Percentiles rank a stretch among this genome's conserved stretches.
These are phyloP conservation scores for Didymella sp. DNA, from an alignment of 2,329 filamentous ascomycete species.

Conservation along the genomic window DNA sequence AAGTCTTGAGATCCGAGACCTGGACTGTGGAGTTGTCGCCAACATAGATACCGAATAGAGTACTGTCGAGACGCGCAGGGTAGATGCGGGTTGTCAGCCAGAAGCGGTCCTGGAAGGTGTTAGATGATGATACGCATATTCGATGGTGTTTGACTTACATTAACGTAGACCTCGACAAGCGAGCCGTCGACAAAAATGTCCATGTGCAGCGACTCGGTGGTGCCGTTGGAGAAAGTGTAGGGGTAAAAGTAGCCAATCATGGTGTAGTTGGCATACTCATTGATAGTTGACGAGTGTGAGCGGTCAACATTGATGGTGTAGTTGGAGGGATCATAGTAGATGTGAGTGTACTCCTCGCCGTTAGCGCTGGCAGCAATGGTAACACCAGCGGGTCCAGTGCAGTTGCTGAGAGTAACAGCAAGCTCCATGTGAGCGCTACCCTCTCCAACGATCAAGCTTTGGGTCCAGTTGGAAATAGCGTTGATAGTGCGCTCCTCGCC, in stretches of 20 bases:
- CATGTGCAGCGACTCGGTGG: slow-evolving; percentile 51
- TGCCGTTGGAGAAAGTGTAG: slow-evolving; percentile 49
- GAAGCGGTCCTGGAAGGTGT: slow-evolving; percentile 44
- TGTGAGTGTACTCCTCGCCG: slow-evolving; percentile 54
- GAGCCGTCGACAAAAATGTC: slow-evolving; percentile 58
- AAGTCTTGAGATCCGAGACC: slow-evolving; percentile 49
- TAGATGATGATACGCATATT: slow-evolving; percentile 1
- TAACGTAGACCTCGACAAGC: slow-evolving; percentile 56
- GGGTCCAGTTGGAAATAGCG: slow-evolving; percentile 24
- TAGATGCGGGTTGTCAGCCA: slow-evolving; percentile 55
- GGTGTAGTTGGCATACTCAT: slow-evolving; percentile 53
- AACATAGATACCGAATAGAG: slow-evolving; percentile 54
- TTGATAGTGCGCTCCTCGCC: slow-evolving; percentile 30
- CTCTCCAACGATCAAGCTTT: slow-evolving; percentile 34
- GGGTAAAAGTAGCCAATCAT: slow-evolving; percentile 57
- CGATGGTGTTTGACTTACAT: slow-evolving; percentile 34
- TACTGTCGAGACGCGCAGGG: slow-evolving; percentile 53
- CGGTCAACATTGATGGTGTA: slow-evolving; percentile 57
- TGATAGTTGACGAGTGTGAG: slow-evolving; percentile 52
- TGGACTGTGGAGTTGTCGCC: slow-evolving; percentile 46
- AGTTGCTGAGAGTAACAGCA: slow-evolving; percentile 49
- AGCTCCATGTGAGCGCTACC: slow-evolving; percentile 53
- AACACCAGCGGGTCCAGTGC: slow-evolving; percentile 52
- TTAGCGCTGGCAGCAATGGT: slow-evolving; percentile 53
- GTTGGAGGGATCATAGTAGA: slow-evolving; percentile 56